Base-by-base conservation (phyloP, 2,329 filamentous ascomycete species). In the Ceratocystis cubensis region DNA sequence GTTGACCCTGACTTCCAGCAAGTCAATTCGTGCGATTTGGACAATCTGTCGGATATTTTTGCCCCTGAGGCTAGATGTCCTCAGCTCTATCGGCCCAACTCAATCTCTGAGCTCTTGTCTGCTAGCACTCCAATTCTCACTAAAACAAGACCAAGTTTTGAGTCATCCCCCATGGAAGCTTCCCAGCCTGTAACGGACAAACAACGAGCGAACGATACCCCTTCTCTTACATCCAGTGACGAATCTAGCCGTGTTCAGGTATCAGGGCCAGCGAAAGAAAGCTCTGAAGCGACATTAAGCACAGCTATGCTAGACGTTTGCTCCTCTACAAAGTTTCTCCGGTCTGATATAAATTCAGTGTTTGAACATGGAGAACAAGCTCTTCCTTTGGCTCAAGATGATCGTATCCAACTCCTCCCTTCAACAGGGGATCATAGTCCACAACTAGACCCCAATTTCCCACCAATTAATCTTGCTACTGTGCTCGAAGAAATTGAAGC, bases 401-500 rank as follows among this genome's bases (percentile, higher is more conserved):
- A 57, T 7, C 22, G 4, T 13, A 17, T n/a, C 13, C 8, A 28
- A 17, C 53, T 15, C 6, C 5, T 57, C 10, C 5, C 22, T 30
- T 22, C 20, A 15, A 57, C 15, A 1, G 53, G 28, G 4, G 28
- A 57, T 33, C 10, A 57, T 7, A 33, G 5, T 10, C 10, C 3
- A 15, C 25, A 2, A 6, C 10, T 15, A 30, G 53, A 57, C 10
- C 20, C 61, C 28, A 64, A 66, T 13, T 30, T 59, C 2, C 20
- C 15, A 2, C 10, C 22, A 5, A 22, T 30, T 13, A 63, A 41
- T n/a, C 48, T 67, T 48, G 57, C 30, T 13, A 66, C 67, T 61
- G 61, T 68, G 0, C 64, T 44, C 7, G 67, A 68, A 61, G 67
- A 68, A 30, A 62, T 53, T 41, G 37, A 33, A 28, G 33, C 56